These are phyloP conservation scores for Cymbopogon citratus DNA, from an alignment of 176 grass and related monocot species.

Conservation along the genomic window DNA sequence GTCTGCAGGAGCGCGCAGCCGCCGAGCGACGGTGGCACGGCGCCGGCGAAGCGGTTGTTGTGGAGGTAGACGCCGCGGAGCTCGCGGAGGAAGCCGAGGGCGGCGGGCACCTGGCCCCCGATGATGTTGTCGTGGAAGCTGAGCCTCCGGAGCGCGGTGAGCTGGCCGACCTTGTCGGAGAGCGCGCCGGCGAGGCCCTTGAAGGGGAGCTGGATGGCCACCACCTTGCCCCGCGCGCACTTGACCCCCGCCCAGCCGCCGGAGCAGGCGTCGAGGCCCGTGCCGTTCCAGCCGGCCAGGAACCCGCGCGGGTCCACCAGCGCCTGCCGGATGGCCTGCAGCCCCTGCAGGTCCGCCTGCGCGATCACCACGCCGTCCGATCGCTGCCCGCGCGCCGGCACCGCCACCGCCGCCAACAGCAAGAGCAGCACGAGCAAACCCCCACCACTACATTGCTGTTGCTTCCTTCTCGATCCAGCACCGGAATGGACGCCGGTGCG, in stretches of 20 bases:
- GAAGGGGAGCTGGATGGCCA: constrained; percentile 86
- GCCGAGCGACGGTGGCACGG: constrained; percentile 54
- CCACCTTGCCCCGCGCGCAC: constrained; percentile 69
- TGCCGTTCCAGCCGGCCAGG: constrained; percentile 86
- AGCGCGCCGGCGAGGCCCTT: constrained; percentile 64
- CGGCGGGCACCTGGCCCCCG: constrained; percentile 53
- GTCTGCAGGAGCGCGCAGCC: constrained; percentile 61
- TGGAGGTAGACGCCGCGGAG: constrained; percentile 82
- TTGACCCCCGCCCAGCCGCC: constrained; percentile 81
- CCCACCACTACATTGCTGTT: neutral
- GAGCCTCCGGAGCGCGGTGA: constrained; percentile 66
- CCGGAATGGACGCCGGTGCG: neutral
- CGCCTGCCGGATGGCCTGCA: constrained; percentile 66
- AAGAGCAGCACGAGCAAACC: neutral
- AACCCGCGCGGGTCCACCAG: constrained; percentile 59
- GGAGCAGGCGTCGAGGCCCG: constrained; percentile 82
- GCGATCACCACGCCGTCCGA: constrained; percentile 71
- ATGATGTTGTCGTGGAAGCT: constrained; percentile 91
- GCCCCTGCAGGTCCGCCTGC: constrained; percentile 70
- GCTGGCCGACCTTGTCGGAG: constrained; percentile 75
- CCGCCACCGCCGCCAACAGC: neutral
- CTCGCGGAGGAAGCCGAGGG: constrained; percentile 59
- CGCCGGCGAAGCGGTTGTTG: constrained; percentile 86
- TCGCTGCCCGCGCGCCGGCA: constrained; percentile 1
- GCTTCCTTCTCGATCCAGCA: neutral